Percentiles rank a stretch among this genome's conserved stretches.
These are phyloP conservation scores for Crassisporium funariophilum DNA, from an alignment of 768 basidiomycete species.

Conservation along the genomic window DNA sequence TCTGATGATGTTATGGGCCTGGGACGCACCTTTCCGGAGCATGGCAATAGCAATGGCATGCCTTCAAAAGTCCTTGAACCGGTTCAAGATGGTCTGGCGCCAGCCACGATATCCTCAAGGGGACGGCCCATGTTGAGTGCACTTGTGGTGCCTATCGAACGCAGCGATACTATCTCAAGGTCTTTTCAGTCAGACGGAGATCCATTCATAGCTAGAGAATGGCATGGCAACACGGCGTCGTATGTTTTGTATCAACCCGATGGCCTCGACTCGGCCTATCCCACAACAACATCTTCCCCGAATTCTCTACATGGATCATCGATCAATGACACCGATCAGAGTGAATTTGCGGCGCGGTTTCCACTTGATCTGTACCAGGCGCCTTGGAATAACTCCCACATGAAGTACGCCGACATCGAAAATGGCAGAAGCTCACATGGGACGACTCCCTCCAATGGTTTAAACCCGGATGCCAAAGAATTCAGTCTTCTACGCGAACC, in stretches of 20 bases:
- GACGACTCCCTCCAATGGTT: too few relatives aligned
- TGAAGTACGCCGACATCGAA: too few relatives aligned
- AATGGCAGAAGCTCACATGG: too few relatives aligned
- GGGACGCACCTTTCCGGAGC: conserved; percentile 5
- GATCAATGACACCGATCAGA: conserved; percentile 8
- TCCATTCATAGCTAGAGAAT: conserved; percentile 52
- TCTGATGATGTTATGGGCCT: too few relatives aligned
- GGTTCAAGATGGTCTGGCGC: not conserved
- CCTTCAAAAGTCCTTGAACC: conserved; percentile 3
- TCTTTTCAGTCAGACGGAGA: conserved; percentile 48
- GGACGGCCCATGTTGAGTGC: conserved; percentile 14
- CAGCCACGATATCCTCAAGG: too few relatives aligned
- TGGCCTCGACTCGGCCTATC: conserved; percentile 9
- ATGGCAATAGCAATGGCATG: conserved; percentile 6
- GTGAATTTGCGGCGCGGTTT: conserved; percentile 5
- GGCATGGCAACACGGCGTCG: conserved; percentile 35
- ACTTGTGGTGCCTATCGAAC: conserved; percentile 14
- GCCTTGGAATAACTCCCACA: conserved; percentile 12
- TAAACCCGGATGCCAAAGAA: conserved; percentile 87
- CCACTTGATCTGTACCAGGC: conserved; percentile 12
- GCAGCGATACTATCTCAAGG: conserved; percentile 21
- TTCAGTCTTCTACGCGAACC: conserved; percentile 57
- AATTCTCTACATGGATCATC: conserved; percentile 14
- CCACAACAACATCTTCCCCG: conserved; percentile 15
- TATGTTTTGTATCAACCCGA: conserved; percentile 19